Evolutionary conservation across 768 basidiomycete genomes (phyloP).

Genomic region (Auricularia sp.): DNA sequence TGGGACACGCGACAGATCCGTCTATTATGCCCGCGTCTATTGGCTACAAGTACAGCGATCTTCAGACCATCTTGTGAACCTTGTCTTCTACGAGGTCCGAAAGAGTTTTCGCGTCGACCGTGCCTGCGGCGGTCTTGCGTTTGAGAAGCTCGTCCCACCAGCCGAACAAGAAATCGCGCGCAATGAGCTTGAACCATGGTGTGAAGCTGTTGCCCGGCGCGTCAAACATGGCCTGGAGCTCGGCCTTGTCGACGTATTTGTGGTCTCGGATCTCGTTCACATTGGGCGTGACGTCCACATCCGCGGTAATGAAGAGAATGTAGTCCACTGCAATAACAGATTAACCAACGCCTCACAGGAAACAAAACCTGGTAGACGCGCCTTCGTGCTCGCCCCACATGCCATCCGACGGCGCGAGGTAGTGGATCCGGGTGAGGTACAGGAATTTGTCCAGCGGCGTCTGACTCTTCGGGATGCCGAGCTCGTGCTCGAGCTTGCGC

Average conservation of each 20-base stretch:
- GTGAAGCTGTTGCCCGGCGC: conserved; percentile 85
- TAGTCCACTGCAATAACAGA: conserved; percentile 69
- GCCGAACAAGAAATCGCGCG: conserved; percentile 89
- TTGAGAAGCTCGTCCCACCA: conserved; percentile 93
- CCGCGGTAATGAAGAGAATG: conserved; percentile 85
- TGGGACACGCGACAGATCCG: neutral
- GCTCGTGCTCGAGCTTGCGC: conserved; percentile 91
- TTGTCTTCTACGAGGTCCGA: conserved; percentile 50
- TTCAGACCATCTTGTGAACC: conserved; percentile 57
- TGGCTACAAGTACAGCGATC: neutral
- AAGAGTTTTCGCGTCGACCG: conserved; percentile 51
- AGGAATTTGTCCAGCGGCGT: conserved; percentile 80
- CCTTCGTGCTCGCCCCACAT: conserved; percentile 99
- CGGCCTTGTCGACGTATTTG: conserved; percentile 85
- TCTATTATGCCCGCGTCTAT: neutral
- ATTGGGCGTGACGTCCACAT: conserved; percentile 77
- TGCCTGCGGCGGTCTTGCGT: conserved; percentile 45
- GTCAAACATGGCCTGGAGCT: conserved; percentile 85
- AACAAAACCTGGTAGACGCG: conserved; percentile 21
- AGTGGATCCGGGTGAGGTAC: conserved; percentile 93
- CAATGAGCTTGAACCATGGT: conserved; percentile 99
- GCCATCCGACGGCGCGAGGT: conserved; percentile 86
- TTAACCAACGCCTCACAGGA: neutral
- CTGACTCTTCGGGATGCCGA: conserved; percentile 76
- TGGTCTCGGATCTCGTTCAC: conserved; percentile 83